phyloP scores from a whole-genome alignment of 495 filamentous ascomycete species.

The Xylaria acuta region DNA sequence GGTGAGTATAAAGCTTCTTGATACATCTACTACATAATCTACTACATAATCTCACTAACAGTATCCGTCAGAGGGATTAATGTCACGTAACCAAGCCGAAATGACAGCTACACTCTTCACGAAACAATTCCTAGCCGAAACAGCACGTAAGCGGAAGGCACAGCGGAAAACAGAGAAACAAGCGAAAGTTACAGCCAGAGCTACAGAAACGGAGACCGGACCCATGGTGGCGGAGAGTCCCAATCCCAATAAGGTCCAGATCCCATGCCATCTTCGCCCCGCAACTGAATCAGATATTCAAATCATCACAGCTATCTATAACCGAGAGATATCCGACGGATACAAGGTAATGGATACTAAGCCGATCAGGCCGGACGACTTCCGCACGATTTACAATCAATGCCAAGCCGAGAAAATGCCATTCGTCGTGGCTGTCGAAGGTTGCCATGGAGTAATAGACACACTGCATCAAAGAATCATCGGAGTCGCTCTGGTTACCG shows the following conservation, averaged over 20 bases:
- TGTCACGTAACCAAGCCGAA: background rate
- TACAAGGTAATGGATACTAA: conserved; percentile 41
- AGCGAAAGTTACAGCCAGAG: background rate
- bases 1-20: background rate
- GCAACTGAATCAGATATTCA: conserved; percentile 39
- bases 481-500: conserved; percentile 44
- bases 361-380: conserved; percentile 29
- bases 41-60: no score
- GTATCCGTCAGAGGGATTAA: background rate
- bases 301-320: conserved; percentile 44
- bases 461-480: conserved; percentile 28
- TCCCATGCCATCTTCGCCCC: conserved; percentile 45
- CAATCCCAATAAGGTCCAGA: conserved; percentile 33
- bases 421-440: conserved; percentile 49
- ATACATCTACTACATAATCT: background rate
- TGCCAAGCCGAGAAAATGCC: conserved; percentile 39
- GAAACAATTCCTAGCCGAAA: background rate
- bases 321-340: conserved; percentile 42
- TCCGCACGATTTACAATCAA: conserved; percentile 35
- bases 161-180: background rate
- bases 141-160: background rate
- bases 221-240: background rate
- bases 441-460: conserved; percentile 18
- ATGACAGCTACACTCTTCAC: background rate
- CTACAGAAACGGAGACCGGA: background rate